A percentile compares a stretch with the other conserved stretches of the same genome.
Evolutionary conservation across 2,329 filamentous ascomycete genomes (phyloP).

Genomic region (Cladophialophora psammophila): DNA sequence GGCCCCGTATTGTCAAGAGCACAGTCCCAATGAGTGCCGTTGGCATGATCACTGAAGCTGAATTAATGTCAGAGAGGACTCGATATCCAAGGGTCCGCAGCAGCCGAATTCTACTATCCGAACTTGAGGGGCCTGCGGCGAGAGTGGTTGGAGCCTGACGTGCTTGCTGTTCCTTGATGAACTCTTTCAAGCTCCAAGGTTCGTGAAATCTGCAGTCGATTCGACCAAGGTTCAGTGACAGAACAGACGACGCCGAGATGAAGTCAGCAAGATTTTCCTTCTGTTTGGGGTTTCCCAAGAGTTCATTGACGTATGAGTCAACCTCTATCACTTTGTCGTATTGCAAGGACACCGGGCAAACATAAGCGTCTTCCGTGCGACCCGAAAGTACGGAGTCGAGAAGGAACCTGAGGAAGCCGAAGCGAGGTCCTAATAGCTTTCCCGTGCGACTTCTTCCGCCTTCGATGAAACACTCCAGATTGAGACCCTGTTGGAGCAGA

Average conservation of each 20-base stretch:
- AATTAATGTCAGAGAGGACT: constrained; percentile 92
- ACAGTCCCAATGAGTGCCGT: constrained; percentile 95
- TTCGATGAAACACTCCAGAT: constrained; percentile 97
- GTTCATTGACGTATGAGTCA: constrained; percentile 92
- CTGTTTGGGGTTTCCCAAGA: constrained; percentile 91
- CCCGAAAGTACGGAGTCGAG: constrained; percentile 89
- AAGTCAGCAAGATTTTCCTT: constrained; percentile 94
- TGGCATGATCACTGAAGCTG: constrained; percentile 96
- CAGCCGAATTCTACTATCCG: constrained; percentile 68
- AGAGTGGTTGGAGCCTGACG: constrained; percentile 55
- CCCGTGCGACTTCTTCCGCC: constrained; percentile 91
- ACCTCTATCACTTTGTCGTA: constrained; percentile 99
- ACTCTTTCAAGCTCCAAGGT: constrained; percentile 87
- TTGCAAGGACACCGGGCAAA: constrained; percentile 95
- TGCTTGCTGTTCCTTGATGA: constrained; percentile 77
- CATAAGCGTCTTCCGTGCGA: constrained; percentile 85
- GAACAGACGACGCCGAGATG: constrained; percentile 83
- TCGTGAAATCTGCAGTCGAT: constrained; percentile 97
- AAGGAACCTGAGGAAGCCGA: constrained; percentile 91
- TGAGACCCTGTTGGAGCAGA: constrained; percentile 85
- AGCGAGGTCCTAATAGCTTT: constrained; percentile 92
- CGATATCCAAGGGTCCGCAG: constrained; percentile 89
- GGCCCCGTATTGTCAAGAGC: constrained; percentile 85
- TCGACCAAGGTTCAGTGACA: constrained; percentile 86
- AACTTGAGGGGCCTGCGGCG: constrained; percentile 44